phyloP scores from a whole-genome alignment of 1,139 yeast genomes.

The Yueomyces sp. region DNA sequence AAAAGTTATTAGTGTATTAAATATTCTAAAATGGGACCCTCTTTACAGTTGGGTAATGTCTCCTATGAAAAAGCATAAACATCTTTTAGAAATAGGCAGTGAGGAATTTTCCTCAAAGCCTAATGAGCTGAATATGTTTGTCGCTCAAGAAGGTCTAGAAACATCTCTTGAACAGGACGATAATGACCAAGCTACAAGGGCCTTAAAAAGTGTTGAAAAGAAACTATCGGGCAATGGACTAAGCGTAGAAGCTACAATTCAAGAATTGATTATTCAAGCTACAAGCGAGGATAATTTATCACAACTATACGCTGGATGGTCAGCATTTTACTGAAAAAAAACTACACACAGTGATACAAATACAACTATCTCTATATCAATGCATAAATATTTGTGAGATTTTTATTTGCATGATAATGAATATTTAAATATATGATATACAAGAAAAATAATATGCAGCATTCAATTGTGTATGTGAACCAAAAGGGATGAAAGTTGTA shows the following conservation, averaged over 20 bases:
- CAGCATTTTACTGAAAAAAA: constrained; percentile 27
- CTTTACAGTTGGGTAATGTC: constrained; percentile 82
- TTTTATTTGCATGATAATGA: too few relatives aligned
- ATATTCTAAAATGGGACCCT: constrained; percentile 86
- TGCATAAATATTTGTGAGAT: not conserved
- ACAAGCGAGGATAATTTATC: constrained; percentile 56
- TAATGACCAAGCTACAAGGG: constrained; percentile 56
- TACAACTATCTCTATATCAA: not conserved
- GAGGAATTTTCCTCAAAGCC: constrained; percentile 2
- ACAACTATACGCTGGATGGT: constrained; percentile 76
- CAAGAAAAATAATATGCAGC: too few relatives aligned
- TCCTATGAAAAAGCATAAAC: constrained; percentile 45
- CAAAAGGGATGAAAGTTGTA: too few relatives aligned
- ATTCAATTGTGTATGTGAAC: too few relatives aligned
- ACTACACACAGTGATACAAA: not conserved
- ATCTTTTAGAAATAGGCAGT: constrained; percentile 15
- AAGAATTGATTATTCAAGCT: constrained; percentile 73
- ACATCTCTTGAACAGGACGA: constrained; percentile 19
- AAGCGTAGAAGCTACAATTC: constrained; percentile 73
- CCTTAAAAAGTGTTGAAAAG: constrained; percentile 57
- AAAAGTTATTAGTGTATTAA: constrained; percentile 68
- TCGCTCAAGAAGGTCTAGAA: not conserved
- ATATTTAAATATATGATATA: too few relatives aligned
- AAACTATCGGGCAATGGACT: constrained; percentile 58
- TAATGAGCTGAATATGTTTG: not conserved